Base-by-base conservation (phyloP, 1,139 yeast genomes). In the Meyerozyma guilliermondii region DNA sequence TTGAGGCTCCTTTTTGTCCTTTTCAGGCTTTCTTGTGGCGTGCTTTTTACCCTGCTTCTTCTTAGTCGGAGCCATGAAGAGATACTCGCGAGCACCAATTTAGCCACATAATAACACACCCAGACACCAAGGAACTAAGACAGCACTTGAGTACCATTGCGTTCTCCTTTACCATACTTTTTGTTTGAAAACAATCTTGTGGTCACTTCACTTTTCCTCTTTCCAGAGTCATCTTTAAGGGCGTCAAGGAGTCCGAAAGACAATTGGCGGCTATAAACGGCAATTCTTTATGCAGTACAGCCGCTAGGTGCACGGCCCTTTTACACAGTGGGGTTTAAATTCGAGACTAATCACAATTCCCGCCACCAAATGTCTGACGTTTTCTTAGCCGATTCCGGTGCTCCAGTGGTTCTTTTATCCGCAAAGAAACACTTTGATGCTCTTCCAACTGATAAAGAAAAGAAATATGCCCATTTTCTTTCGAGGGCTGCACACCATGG, bases 401-500 rank as follows among this genome's bases (percentile, higher is more conserved):
- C 74, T 7, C 76, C 76, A 17, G 68, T 71, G 49, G 65, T 71
- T 6, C 45, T 57, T 23, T 66, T 72, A 41, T 59, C 68, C 2
- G 78, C 78, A 35, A 68, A 68, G 50, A 69, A 64, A 46, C 76
- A 71, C 51, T 71, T 72, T 42, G 71, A 71, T 18, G 65, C 64
- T 29, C 63, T 71, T 46, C 65, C 71, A 18, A 47, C 64, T 3
- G 48, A 53, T 2, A 47, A 58, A 17, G 71, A 71, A 22, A 74
- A 77, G 52, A 66, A 70, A 41, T 88, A 88, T 56, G 95, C 96
- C 20, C 96, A 88, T 63, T 82, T 80, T 59, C 78, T 87, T 62
- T 80, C 88, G 22, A 78, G 84, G 53, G 96, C 95, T 3, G 80
- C 91, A 35, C 92, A 85, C 59, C 78, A 80, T 65, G 96, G 96